Evolutionary conservation across 148 eudicot species (phyloP).

Genomic region (Diospyros kaki): DNA sequence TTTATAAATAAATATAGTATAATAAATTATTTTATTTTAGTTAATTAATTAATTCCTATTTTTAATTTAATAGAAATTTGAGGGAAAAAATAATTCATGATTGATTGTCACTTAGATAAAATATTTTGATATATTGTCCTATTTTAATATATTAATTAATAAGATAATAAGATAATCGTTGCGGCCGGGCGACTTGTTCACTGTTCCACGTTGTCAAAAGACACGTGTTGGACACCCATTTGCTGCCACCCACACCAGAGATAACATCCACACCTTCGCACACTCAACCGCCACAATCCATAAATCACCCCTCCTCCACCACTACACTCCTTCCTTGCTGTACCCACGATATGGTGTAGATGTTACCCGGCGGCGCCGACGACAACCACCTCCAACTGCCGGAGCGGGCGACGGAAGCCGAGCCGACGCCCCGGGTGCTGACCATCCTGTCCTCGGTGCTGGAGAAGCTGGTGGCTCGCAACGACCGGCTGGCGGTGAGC

Average conservation of each 20-base stretch:
- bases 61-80: too few species aligned
- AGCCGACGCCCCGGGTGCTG: constrained; percentile 53
- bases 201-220: not conserved
- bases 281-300: not conserved
- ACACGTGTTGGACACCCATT: constrained; percentile 21
- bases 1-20: too few species aligned
- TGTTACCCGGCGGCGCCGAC: constrained; percentile 25
- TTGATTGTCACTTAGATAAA: too few species aligned
- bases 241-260: constrained; percentile 14
- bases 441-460: constrained; percentile 51
- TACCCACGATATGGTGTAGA: constrained; percentile 13
- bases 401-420: constrained; percentile 29
- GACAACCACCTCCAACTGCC: constrained; percentile 10
- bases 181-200: too few species aligned
- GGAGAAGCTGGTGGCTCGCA: constrained; percentile 69
- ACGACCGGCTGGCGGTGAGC: constrained; percentile 34
- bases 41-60: too few species aligned
- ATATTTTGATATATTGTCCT: too few species aligned
- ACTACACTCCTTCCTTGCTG: not conserved
- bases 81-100: too few species aligned
- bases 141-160: too few species aligned
- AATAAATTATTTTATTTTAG: too few species aligned
- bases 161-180: too few species aligned
- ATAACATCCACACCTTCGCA: constrained; percentile 7
- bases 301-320: not conserved